These are phyloP conservation scores for Helianthus annuus DNA, from an alignment of 129 eudicot genomes.

Conservation along the genomic window DNA sequence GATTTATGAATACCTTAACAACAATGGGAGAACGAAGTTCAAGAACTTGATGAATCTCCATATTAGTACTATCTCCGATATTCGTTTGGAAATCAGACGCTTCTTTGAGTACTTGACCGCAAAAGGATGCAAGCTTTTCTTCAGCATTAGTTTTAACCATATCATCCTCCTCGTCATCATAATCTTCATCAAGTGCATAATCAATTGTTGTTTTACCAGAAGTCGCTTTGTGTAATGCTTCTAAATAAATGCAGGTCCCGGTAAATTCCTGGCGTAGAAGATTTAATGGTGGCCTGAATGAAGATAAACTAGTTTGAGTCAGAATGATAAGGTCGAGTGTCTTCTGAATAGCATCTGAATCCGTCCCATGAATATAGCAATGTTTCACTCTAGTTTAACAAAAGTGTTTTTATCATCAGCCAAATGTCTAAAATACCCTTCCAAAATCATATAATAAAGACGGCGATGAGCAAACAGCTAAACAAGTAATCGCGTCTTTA, in stretches of 20 bases:
- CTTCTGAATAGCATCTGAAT: constrained; percentile 42
- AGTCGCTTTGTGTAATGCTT: constrained; percentile 79
- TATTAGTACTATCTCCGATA: constrained; percentile 58
- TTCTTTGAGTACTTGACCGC: constrained; percentile 78
- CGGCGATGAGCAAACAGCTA: too few relatives aligned
- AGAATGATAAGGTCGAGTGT: constrained; percentile 45
- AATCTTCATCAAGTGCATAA: constrained; percentile 22
- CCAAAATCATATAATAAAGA: background rate
- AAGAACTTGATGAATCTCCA: constrained; percentile 84
- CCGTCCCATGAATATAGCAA: constrained; percentile 35
- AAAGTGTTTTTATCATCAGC: constrained; percentile 18
- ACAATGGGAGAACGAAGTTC: constrained; percentile 90
- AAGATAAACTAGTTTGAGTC: constrained; percentile 37
- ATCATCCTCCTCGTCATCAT: constrained; percentile 32
- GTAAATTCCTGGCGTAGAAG: constrained; percentile 92
- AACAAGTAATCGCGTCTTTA: too few relatives aligned
- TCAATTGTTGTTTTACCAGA: constrained; percentile 34
- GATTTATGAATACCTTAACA: constrained; percentile 56
- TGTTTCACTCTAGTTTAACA: background rate
- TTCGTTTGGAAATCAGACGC: constrained; percentile 83
- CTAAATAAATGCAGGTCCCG: constrained; percentile 81
- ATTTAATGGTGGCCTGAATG: constrained; percentile 87
- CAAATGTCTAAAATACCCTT: background rate
- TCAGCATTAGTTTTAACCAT: constrained; percentile 34
- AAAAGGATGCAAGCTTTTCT: constrained; percentile 83